phyloP scores from a whole-genome alignment of 768 basidiomycete species.

The Hortiboletus campestris region DNA sequence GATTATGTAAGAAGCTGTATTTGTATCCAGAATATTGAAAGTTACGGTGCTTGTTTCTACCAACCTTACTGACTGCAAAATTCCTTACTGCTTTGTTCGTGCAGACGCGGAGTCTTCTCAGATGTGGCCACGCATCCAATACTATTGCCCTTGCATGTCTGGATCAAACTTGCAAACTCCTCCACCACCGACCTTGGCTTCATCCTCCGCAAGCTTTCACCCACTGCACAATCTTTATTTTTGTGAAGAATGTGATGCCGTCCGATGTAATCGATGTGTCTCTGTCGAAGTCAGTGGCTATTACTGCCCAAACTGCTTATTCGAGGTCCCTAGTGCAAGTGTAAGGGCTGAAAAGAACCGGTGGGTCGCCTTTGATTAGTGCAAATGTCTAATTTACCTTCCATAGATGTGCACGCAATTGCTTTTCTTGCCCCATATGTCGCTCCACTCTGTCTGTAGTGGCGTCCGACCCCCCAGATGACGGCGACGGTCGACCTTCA shows the following conservation, averaged over 20 bases:
- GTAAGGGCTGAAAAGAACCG: conserved; percentile 98
- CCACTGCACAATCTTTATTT: conserved; percentile 86
- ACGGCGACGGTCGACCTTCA: conserved; percentile 53
- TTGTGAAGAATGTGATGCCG: conserved; percentile 97
- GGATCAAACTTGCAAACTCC: conserved; percentile 41
- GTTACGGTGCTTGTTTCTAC: not conserved
- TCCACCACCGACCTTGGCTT: conserved; percentile 72
- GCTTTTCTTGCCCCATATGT: conserved; percentile 95
- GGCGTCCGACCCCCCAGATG: conserved; percentile 77
- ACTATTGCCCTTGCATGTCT: conserved; percentile 76
- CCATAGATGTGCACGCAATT: conserved; percentile 91
- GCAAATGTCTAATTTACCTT: not conserved
- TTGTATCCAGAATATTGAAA: not conserved
- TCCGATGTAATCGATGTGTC: conserved; percentile 92
- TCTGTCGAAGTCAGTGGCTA: conserved; percentile 93
- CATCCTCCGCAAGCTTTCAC: conserved; percentile 81
- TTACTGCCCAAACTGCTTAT: conserved; percentile 97
- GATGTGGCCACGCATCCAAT: conserved; percentile 49
- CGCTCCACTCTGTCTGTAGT: conserved; percentile 86
- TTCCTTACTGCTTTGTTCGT: not conserved
- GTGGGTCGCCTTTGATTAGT: conserved; percentile 38
- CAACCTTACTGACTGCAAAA: not conserved
- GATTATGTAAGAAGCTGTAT: conserved; percentile 16
- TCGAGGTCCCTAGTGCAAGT: conserved; percentile 97
- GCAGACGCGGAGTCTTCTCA: not conserved